phyloP scores from a whole-genome alignment of 345 rosid genomes.

The Combretum micranthum region DNA sequence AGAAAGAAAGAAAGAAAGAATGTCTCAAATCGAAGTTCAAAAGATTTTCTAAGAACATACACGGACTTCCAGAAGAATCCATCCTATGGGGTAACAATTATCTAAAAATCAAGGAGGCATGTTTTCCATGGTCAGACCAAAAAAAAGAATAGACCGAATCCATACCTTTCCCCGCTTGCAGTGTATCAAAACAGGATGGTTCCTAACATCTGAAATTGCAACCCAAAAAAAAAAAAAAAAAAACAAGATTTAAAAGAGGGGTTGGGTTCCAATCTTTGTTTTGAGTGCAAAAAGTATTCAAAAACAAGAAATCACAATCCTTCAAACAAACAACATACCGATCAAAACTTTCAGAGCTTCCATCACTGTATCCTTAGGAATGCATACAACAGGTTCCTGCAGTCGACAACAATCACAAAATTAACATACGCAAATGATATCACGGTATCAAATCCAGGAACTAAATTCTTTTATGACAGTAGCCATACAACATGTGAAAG shows the following conservation, averaged over 20 bases:
- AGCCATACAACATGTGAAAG: no score
- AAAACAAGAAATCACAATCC: background rate
- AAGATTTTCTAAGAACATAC: no score
- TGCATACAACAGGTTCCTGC: conserved; percentile 55
- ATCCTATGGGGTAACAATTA: background rate
- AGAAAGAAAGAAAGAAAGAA: no score
- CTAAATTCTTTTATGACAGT: background rate
- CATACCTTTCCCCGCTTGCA: conserved; percentile 87
- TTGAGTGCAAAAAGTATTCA: background rate
- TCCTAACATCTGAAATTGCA: conserved; percentile 71
- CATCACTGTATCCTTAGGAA: conserved; percentile 48
- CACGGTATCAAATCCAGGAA: background rate
- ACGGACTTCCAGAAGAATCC: no score
- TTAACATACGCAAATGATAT: background rate
- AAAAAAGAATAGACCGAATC: background rate
- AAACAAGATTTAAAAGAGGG: background rate
- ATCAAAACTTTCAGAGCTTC: conserved; percentile 63
- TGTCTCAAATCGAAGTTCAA: no score
- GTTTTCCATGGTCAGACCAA: background rate
- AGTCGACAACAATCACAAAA: conserved; percentile 10
- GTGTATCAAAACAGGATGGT: conserved; percentile 82
- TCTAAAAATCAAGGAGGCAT: background rate
- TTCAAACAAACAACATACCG: conserved; percentile 30
- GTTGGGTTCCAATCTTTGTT: no score
- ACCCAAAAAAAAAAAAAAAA: background rate